A percentile compares a stretch with the other conserved stretches of the same genome.
Evolutionary conservation across 2,329 filamentous ascomycete species (phyloP).

Genomic region (Penicillium sp.): DNA sequence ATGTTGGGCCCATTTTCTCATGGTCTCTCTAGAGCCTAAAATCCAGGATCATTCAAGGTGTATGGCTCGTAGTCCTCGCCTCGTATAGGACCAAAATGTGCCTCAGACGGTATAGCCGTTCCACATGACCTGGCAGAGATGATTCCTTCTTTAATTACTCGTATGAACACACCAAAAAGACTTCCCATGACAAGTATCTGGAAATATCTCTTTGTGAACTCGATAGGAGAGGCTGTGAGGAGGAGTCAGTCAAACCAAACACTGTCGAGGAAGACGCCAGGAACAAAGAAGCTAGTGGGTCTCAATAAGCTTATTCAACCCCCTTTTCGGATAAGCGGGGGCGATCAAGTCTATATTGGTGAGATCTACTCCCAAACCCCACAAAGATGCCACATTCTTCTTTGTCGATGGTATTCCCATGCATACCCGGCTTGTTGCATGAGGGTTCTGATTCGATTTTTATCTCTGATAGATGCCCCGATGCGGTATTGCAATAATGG

Average conservation of each 20-base stretch:
- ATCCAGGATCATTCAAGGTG: too few relatives aligned
- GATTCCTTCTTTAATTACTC: too few relatives aligned
- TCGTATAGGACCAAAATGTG: too few relatives aligned
- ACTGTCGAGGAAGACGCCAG: neutral
- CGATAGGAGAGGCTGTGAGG: neutral
- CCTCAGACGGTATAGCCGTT: too few relatives aligned
- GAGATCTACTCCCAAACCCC: neutral
- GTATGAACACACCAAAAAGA: too few relatives aligned
- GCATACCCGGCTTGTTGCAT: neutral
- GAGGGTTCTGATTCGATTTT: neutral
- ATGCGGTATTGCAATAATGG: neutral
- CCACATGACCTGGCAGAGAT: too few relatives aligned
- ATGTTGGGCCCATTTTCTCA: neutral
- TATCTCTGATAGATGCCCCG: neutral
- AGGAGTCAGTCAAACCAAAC: neutral
- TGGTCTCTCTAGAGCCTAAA: too few relatives aligned
- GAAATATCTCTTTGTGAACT: neutral
- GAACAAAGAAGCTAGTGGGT: neutral
- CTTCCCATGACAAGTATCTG: too few relatives aligned
- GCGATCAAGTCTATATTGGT: neutral
- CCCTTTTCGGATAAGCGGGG: neutral
- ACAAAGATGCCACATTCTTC: neutral
- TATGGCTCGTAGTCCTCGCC: too few relatives aligned
- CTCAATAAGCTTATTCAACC: conserved; percentile 8
- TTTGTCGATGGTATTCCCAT: neutral